phyloP scores from a whole-genome alignment of 1,284 basidiomycete species.

The Phylloporus sp. region DNA sequence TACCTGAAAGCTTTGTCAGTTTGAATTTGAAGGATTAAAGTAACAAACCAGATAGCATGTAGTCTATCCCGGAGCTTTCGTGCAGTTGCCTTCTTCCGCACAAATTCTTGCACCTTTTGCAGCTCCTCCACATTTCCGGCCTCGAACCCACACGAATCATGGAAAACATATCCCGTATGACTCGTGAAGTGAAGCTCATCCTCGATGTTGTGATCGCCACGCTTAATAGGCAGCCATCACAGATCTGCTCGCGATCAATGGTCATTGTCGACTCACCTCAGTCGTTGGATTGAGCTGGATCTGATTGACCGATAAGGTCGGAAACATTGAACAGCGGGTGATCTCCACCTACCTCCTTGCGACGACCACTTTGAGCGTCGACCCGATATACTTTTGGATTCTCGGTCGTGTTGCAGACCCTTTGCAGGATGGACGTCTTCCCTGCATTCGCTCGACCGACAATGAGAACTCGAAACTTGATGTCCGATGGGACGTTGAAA shows the following conservation, averaged over 20 bases:
- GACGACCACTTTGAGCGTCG: background rate
- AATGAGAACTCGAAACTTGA: background rate
- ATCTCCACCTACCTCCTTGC: background rate
- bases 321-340: background rate
- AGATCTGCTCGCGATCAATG: background rate
- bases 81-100: background rate
- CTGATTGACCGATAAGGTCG: background rate
- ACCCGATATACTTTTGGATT: background rate
- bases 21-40: background rate
- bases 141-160: background rate
- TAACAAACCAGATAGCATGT: background rate
- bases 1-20: background rate
- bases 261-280: background rate
- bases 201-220: background rate
- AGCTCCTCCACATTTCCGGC: background rate
- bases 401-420: background rate
- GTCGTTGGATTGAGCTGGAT: background rate
- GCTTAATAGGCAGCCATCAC: background rate
- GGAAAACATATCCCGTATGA: background rate
- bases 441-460: background rate
- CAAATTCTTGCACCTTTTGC: background rate
- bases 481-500: background rate
- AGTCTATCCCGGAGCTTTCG: background rate
- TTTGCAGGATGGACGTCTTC: background rate
- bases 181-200: background rate